Evolutionary conservation across 805 yeast species (phyloP), one percentile per base, ranked within the genome.

Genomic region (Nakazawaea molendinolei): DNA sequence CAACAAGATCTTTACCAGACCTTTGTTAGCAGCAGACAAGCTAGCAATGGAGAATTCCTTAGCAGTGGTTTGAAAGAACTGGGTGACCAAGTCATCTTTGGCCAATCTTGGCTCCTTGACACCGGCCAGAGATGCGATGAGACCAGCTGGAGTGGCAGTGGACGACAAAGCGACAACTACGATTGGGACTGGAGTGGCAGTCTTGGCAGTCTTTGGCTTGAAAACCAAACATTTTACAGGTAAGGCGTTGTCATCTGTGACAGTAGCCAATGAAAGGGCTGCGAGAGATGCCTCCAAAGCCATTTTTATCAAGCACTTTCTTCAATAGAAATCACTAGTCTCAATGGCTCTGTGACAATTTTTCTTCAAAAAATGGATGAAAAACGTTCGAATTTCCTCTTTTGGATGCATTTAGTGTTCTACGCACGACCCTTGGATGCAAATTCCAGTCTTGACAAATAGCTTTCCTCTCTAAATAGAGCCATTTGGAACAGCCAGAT

Each of bases 81-180:
- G 75, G 43, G 67, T 65, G 32, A 86, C 79, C 47, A 86, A 67
- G 38, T 81, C 95, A 44, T 83, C 89, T 48, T 79, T 79, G 35
- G 95, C 96, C 50, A 86, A 65, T 60, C 95, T 74, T 45, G 94
- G 94, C 42, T 86, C 95, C 61, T 86, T 86, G 35, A 73, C 83
- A 29, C 65, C 68, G 9, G 86, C 81, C 28, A 75, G 69, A 38
- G 69, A 65, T 39, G 95, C 89, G 45, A 86, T 69, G 25, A 68
- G 52, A 15, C 69, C 64, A 3, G 81, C 60, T 32, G 94, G 85
- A 23, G 95, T 85, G 31, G 67, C 65, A 5, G 95, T 83, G 2
- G 77, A 49, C 23, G 73, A 73, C 41, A 80, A 68, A 6, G 95
- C 95, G 51, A 86, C 70, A 22, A 86, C 85, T 36, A 86, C 73